Conservation (phyloP, 2,329 filamentous ascomycete genomes). For the Aspergillus eucalypticola region DNA sequence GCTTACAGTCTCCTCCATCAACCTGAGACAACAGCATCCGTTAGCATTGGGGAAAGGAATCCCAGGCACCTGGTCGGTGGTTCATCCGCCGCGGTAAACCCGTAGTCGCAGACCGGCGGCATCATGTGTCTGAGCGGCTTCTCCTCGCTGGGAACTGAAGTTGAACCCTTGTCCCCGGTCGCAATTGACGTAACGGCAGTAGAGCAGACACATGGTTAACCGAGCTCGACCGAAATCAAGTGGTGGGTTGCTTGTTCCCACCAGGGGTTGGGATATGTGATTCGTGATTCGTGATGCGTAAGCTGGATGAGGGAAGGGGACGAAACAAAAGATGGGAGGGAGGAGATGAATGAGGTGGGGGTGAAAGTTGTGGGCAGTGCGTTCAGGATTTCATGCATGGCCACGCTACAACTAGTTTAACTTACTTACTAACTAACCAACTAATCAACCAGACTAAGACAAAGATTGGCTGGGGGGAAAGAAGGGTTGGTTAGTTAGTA, state of each 20-base stretch:
- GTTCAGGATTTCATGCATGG: not conserved
- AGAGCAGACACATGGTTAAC: not conserved
- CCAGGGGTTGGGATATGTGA: not conserved
- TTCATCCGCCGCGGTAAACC: conserved; percentile 7
- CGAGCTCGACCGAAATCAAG: not conserved
- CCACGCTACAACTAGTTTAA: not conserved
- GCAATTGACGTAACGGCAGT: not conserved
- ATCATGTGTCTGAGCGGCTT: conserved; percentile 17
- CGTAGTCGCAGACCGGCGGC: conserved; percentile 3
- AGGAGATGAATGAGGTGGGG: not conserved
- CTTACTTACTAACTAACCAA: not conserved
- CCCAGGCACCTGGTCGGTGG: conserved; percentile 25
- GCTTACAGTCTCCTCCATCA: not conserved
- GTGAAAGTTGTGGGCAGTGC: not conserved
- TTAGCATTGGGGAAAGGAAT: conserved; percentile 4
- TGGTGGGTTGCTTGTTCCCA: not conserved
- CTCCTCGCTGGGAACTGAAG: too few species aligned
- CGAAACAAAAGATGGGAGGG: too few species aligned
- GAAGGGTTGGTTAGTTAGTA: not conserved
- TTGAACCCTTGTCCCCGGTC: not conserved
- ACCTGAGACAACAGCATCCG: not conserved
- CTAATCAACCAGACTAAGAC: not conserved
- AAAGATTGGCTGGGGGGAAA: not conserved
- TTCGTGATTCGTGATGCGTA: conserved; percentile 10
- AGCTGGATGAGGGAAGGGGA: conserved; percentile 8